Evolutionary conservation across 2,329 filamentous ascomycete genomes (phyloP), one percentile per base, ranked within the genome.

Genomic region (Neocatenulostroma microsporum): DNA sequence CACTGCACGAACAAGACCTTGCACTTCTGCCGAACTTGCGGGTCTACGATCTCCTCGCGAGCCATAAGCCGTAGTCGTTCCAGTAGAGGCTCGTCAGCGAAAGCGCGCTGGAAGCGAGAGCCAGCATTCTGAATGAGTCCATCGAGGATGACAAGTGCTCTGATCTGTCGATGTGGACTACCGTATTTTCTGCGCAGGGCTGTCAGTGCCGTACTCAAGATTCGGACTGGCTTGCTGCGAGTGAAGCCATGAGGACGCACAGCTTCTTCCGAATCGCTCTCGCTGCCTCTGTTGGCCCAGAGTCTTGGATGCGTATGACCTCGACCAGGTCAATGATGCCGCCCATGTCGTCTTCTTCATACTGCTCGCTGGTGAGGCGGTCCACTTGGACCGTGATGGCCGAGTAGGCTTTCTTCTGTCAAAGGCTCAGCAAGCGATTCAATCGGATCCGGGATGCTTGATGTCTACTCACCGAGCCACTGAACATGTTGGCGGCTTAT

Each of bases 201-300:
- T n/a, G 34, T 40, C 17, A 44, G 32, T 21, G 21, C 23, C 23
- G 33, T n/a, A 18, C 4, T 17, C 19, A 5, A 6, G 20, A 24
- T 3, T 14, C 2, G 12, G 7, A 24, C n/a, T 24, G 23, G 9
- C n/a, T 24, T 17, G 23, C 4, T 7, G 33, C 18, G 10, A 21
- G 18, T 14, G 17, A 13, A 9, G 15, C 24, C 15, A 6, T 11
- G 29, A 21, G 28, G 7, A 59, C 75, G 56, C 61, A 80, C 73
- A 98, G 76, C 69, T 96, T 96, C 75, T 98, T 98, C 42, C 91
- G 79, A 51, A 98, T 76, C 31, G 91, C 88, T 56, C 91, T 78
- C 36, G 89, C 86, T 41, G 88, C 88, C 68, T 98, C 91, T 10
- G 78, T 75, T 2, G 91, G 86, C 0, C 91, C 91, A 5, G 84